Base-by-base conservation (phyloP, 345 rosid genomes). In the Gossypium raimondii region DNA sequence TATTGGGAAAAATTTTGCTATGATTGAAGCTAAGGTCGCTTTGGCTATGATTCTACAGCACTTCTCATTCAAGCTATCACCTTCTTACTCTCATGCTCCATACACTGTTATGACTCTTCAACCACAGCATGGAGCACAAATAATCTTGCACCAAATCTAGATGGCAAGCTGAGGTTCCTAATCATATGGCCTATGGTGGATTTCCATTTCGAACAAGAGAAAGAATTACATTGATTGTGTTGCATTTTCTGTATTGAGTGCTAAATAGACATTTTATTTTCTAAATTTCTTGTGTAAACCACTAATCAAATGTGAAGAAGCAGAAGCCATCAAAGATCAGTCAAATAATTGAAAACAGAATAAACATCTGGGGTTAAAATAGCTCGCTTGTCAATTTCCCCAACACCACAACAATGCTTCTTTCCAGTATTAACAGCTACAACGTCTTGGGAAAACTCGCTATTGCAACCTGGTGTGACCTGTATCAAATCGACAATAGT, bases 311-410 rank as follows among this genome's bases (percentile, higher is more conserved):
- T 29, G 47, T 17, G 7, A 48, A 47, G 17, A 56, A 66, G 56
- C 63, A 65, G 55, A 74, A 44, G 1, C 61, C 64, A 72, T 84
- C 67, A 85, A 7, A 76, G 60, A 75, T 85, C 72, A 57, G 73
- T 67, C 75, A 86, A 75, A 63, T 82, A 76, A 44, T 83, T 78
- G 50, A 91, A 65, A 79, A 89, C 45, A 3, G 88, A 87, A 78
- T 88, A 87, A 16, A 92, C 75, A 71, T 89, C 93, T 34, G 93
- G 98, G 25, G 90, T 86, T 53, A 92, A 67, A 76, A 85, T 81
- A 24, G 83, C 89, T 2, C 88, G 93, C 86, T 89, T 89, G 79
- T 76, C 66, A 57, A 91, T 82, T 80, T 91, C 89, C 70, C 93
- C 95, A 48, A 89, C 76, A 12, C 76, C 63, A 62, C 89, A 82